Evolutionary conservation across 306 rosid genomes (phyloP).

Genomic region (Casuarina equisetifolia): DNA sequence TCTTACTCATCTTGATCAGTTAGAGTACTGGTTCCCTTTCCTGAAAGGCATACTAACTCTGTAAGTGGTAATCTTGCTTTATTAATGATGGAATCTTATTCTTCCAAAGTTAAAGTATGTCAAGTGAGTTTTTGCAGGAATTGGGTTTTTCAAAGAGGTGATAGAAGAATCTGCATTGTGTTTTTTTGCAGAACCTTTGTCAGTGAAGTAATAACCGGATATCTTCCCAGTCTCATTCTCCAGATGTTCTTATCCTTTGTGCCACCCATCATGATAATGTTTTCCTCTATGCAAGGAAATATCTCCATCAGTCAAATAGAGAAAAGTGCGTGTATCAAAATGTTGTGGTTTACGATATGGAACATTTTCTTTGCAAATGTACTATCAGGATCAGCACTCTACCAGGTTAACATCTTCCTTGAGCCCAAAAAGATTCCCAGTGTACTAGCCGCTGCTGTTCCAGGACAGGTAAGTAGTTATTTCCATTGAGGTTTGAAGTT

Average conservation of each 20-base stretch:
- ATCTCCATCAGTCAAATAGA: constrained; percentile 66
- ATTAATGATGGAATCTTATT: constrained; percentile 9
- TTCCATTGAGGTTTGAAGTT: neutral
- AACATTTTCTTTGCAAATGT: constrained; percentile 87
- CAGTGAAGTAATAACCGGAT: constrained; percentile 79
- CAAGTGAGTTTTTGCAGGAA: neutral
- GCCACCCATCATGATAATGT: constrained; percentile 74
- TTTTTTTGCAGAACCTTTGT: constrained; percentile 64
- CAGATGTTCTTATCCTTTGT: constrained; percentile 52
- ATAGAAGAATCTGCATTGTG: constrained; percentile 4
- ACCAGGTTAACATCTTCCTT: constrained; percentile 56
- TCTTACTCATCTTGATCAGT: constrained; percentile 66
- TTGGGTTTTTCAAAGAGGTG: neutral
- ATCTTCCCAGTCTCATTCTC: constrained; percentile 93
- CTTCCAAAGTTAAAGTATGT: constrained; percentile 11
- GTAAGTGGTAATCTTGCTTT: constrained; percentile 49
- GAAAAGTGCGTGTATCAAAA: constrained; percentile 68
- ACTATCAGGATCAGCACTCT: constrained; percentile 77
- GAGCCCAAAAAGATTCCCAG: constrained; percentile 75
- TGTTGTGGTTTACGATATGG: constrained; percentile 80
- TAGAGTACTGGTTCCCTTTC: constrained; percentile 69
- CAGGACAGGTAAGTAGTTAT: constrained; percentile 65
- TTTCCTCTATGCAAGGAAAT: constrained; percentile 77
- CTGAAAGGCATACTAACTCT: constrained; percentile 51
- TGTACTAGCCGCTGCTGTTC: constrained; percentile 80